Conservation (phyloP, 139 green algal species). For the Chlorella sorokiniana region DNA sequence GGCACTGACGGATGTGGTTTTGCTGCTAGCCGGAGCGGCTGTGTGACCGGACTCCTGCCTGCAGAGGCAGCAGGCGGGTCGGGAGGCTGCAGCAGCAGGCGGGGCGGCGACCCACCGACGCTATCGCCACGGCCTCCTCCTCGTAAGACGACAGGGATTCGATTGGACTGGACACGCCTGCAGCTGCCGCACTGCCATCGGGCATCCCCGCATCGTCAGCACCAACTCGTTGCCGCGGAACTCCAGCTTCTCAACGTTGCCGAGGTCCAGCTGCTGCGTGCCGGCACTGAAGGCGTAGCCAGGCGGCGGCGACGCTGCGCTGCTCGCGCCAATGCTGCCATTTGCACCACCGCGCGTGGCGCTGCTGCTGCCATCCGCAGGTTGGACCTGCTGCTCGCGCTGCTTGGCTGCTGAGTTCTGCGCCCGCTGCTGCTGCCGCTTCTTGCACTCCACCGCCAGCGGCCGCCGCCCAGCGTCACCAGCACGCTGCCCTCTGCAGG, state of each 20-base stretch:
- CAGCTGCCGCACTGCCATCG: neutral
- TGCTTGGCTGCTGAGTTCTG: slow-evolving; percentile 19
- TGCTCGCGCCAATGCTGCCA: neutral
- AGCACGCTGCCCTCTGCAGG: neutral
- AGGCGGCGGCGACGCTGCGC: neutral
- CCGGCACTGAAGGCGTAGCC: neutral
- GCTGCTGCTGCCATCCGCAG: neutral
- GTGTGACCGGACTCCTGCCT: too few species aligned
- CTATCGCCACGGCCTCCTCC: slow-evolving; percentile 9
- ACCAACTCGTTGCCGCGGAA: slow-evolving; percentile 33
- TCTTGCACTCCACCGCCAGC: slow-evolving; percentile 18
- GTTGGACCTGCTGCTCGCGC: neutral
- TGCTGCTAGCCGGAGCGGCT: too few species aligned
- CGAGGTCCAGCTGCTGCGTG: slow-evolving; percentile 6
- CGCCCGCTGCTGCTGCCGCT: slow-evolving; percentile 9
- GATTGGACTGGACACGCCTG: too few species aligned
- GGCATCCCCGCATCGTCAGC: slow-evolving; percentile 2
- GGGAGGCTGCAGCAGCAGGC: too few species aligned
- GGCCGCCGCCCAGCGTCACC: neutral
- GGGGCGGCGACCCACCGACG: too few species aligned
- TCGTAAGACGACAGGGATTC: too few species aligned
- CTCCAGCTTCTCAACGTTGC: slow-evolving; percentile 22
- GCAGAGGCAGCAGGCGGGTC: too few species aligned
- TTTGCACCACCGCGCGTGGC: neutral
- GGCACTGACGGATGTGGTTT: too few species aligned